phyloP scores from a whole-genome alignment of 83 land plant species.

The Isoetes engelmannii region DNA sequence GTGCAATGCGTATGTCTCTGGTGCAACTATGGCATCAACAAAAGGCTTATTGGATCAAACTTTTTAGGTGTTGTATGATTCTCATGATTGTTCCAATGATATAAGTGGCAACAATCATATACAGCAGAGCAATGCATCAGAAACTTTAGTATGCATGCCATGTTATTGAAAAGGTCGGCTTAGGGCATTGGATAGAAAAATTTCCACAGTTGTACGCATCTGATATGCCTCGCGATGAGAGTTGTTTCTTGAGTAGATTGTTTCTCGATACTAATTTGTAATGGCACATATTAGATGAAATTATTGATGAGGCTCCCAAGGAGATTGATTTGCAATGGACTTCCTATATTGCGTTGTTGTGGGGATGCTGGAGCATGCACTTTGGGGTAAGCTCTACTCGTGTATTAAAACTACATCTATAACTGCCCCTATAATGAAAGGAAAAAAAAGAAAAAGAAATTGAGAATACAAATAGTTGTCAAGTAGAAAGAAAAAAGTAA shows the following conservation, averaged over 20 bases:
- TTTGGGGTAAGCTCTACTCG: slow-evolving; percentile 23
- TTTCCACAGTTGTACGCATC: slow-evolving; percentile 25
- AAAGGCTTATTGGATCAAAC: slow-evolving; percentile 35
- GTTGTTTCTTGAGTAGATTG: not conserved
- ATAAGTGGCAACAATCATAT: no score
- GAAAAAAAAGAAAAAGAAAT: no score
- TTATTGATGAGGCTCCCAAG: slow-evolving; percentile 27
- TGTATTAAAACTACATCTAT: no score
- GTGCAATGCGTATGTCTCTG: slow-evolving; percentile 32
- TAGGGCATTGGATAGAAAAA: slow-evolving; percentile 39
- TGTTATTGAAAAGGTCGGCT: slow-evolving; percentile 22
- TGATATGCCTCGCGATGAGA: slow-evolving; percentile 35
- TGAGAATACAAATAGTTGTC: no score
- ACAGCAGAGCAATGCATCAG: not conserved
- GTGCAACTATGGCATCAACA: slow-evolving; percentile 40
- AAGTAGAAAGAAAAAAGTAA: no score
- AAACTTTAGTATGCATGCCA: slow-evolving; percentile 29
- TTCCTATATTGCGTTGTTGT: slow-evolving; percentile 40
- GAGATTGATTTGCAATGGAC: slow-evolving; percentile 23
- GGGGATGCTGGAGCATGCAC: slow-evolving; percentile 48
- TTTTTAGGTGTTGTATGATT: slow-evolving; percentile 17
- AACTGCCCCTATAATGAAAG: no score
- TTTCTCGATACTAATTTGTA: slow-evolving; percentile 5
- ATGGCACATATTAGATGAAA: slow-evolving; percentile 21
- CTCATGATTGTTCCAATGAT: no score